These are phyloP conservation scores for Xerocomus spinulosus DNA, from an alignment of 768 basidiomycete genomes.

Conservation along the genomic window DNA sequence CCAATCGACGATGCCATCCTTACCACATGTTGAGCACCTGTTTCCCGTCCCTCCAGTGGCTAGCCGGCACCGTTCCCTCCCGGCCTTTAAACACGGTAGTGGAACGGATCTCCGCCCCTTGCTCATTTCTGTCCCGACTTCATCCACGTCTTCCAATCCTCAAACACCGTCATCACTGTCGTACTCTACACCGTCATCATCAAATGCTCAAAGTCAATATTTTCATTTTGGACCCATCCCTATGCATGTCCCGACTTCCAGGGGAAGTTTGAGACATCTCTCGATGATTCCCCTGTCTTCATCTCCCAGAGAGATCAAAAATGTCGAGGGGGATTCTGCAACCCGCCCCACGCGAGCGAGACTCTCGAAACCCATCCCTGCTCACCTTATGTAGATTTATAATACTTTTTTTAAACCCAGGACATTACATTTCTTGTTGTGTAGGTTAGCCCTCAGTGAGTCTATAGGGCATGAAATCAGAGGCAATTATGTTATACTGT, in stretches of 20 bases:
- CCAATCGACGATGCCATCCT: slow-evolving; percentile 12
- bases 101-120: not conserved
- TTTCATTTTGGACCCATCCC: not conserved
- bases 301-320: slow-evolving; percentile 7
- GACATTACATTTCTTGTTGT: not conserved
- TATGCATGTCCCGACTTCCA: not conserved
- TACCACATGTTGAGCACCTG: not conserved
- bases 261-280: slow-evolving; percentile 11
- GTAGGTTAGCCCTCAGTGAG: too few species aligned
- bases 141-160: not conserved
- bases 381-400: slow-evolving; percentile 18
- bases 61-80: slow-evolving; percentile 23
- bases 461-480: too few species aligned
- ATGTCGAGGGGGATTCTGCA: not conserved
- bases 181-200: slow-evolving; percentile 1
- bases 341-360: slow-evolving; percentile 4
- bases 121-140: not conserved
- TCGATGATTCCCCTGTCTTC: slow-evolving; percentile 16
- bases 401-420: slow-evolving; percentile 4
- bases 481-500: too few species aligned
- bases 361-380: slow-evolving; percentile 18
- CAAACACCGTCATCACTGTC: slow-evolving; percentile 9
- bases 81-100: slow-evolving; percentile 13
- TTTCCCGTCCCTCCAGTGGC: not conserved
- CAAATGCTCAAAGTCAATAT: not conserved